Conservation (phyloP, 371 early-diverging fungal species). For the Mortierella sp. region DNA sequence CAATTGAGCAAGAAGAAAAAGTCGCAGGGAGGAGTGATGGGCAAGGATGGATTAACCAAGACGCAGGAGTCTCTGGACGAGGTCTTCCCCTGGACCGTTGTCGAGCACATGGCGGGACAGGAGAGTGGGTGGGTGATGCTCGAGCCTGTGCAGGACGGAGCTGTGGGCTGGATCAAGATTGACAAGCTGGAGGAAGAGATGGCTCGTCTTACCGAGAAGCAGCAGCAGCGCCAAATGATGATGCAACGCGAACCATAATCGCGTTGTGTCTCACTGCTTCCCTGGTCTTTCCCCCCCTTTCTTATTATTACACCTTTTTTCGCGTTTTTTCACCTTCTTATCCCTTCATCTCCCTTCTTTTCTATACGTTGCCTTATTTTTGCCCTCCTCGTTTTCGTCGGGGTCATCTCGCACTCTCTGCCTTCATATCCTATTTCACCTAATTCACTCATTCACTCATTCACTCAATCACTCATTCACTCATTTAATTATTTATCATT, state of each 20-base stretch:
- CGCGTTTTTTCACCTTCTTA: neutral
- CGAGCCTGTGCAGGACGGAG: conserved; percentile 56
- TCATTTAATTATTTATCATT: neutral
- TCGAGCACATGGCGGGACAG: conserved; percentile 51
- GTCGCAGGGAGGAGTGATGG: conserved; percentile 14
- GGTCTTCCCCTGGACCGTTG: conserved; percentile 50
- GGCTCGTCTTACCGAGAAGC: conserved; percentile 31
- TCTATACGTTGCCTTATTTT: neutral
- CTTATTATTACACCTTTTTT: neutral
- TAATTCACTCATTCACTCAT: no score
- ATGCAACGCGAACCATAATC: conserved; percentile 29
- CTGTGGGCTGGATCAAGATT: conserved; percentile 58
- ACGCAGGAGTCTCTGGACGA: conserved; percentile 54
- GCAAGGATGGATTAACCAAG: conserved; percentile 43
- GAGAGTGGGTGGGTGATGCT: conserved; percentile 58
- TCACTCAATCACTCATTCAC: no score
- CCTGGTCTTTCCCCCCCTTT: neutral
- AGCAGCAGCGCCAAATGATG: conserved; percentile 17
- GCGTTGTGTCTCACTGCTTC: neutral
- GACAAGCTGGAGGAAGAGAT: conserved; percentile 54
- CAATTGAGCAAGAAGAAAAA: conserved; percentile 33
- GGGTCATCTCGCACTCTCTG: neutral
- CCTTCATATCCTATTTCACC: no score
- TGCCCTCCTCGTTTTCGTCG: neutral
- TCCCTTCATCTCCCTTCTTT: neutral